phyloP scores from a whole-genome alignment of 176 grass and related monocot species.

The sorghum (Sorghum bicolor) region DNA sequence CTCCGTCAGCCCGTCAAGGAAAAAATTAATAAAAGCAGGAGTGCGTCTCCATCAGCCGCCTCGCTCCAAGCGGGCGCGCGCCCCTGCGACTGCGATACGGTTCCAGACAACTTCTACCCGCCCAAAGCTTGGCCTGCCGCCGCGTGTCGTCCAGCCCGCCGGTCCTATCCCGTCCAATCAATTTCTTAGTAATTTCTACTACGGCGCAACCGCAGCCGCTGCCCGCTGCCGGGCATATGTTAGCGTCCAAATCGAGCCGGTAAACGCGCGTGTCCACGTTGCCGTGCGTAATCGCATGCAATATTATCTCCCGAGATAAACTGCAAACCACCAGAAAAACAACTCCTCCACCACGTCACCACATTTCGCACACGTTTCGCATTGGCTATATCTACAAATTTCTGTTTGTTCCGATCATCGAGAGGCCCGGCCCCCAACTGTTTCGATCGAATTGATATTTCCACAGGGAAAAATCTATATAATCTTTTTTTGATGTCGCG shows the following conservation, averaged over 20 bases:
- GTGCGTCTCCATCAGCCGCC: constrained; percentile 11
- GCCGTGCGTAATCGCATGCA: constrained; percentile 1
- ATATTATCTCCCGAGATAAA: constrained; percentile 13
- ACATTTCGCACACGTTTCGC: constrained; percentile 5
- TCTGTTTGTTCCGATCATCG: background rate
- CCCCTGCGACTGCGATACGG: background rate
- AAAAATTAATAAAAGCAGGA: background rate
- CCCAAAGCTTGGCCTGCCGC: constrained; percentile 15
- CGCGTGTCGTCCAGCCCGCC: constrained; percentile 12
- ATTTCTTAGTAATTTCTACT: background rate
- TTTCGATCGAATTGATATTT: background rate
- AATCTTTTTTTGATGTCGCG: background rate
- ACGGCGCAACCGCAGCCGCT: background rate
- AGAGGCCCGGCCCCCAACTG: too few relatives aligned
- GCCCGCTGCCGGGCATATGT: background rate
- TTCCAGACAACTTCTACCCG: background rate
- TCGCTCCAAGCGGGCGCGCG: background rate
- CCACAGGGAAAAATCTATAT: background rate
- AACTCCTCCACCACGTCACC: background rate
- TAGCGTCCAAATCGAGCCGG: background rate
- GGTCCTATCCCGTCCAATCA: background rate
- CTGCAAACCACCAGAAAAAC: background rate
- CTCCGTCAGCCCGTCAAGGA: background rate
- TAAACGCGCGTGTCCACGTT: constrained; percentile 26
- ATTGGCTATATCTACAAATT: background rate